These are phyloP conservation scores for Pseudisothecium myosuroides DNA, from an alignment of 225 moss, liverwort and hornwort genomes.

Conservation along the genomic window DNA sequence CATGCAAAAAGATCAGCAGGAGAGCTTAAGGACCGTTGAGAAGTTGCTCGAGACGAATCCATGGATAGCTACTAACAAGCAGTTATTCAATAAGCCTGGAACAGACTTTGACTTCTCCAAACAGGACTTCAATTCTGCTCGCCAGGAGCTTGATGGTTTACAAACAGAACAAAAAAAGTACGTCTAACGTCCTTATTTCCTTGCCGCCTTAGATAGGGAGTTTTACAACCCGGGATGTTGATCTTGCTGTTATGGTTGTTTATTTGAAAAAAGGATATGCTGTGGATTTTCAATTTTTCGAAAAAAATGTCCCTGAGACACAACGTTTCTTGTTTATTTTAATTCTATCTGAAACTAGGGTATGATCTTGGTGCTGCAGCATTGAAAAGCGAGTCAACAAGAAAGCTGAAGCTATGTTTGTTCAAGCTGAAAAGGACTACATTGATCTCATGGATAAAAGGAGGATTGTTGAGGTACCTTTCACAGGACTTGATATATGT, in stretches of 20 bases:
- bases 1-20: conserved; percentile 64
- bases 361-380: conserved; percentile 37
- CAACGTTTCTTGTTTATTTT: not conserved
- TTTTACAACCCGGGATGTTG: not conserved
- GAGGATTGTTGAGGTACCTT: conserved; percentile 74
- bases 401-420: conserved; percentile 92
- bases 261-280: not conserved
- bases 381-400: conserved; percentile 95
- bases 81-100: conserved; percentile 69
- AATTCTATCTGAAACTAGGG: not conserved
- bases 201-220: not conserved
- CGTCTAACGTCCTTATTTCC: not conserved
- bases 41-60: conserved; percentile 72
- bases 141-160: conserved; percentile 52
- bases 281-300: not conserved
- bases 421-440: conserved; percentile 90
- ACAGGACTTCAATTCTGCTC: conserved; percentile 57
- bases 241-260: not conserved
- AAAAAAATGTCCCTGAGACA: not conserved
- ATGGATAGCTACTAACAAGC: conserved; percentile 79
- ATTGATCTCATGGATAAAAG: conserved; percentile 74
- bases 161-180: conserved; percentile 77
- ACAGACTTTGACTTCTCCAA: conserved; percentile 84
- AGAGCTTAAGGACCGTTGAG: conserved; percentile 49
- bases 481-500: not conserved